Base-by-base conservation (phyloP, 192 early-diverging fungal species). In the Umbelopsis sp. region DNA sequence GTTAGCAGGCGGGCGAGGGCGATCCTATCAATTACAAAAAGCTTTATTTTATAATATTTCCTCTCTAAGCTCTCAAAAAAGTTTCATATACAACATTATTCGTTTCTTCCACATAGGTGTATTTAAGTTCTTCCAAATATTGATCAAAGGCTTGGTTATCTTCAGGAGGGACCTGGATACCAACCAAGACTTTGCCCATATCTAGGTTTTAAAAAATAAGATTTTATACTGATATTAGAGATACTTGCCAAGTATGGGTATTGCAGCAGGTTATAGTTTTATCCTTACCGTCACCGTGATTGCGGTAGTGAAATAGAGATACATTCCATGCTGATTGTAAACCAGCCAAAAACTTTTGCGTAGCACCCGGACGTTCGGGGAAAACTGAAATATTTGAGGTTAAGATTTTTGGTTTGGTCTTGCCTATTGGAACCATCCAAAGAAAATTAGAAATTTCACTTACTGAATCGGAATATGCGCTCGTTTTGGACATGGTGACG, bases 291-390 rank as follows among this genome's bases (percentile, higher is more conserved):
- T 88, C 92, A 37, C 98, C 98, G 81, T 96, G 92, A 80, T 98
- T 97, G 58, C 96, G 86, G 82, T 98, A 98, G 81, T 98, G 97
- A 85, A 98, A 98, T 30, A 98, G 84, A 20, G 94, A 90, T 18
- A 96, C 91, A 79, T 91, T 91, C 89, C 87, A 92, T 44, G 72
- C 81, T 46, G 88, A 83, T 23, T 77, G 71, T 44, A 98, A 69
- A 11, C 88, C 88, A 23, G 78, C 66, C 45, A 99, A 82, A 78
- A 99, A 98, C 74, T 93, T 90, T 20, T 88, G 82, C 47, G 98
- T 82, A 6, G 95, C 95, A 45, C 96, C 98, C 3, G 95, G 97
- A 46, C 95, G 85, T 77, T 98, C 97, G 6, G 95, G 96, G 85
- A 98, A 99, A 76, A 93, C 87, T 74, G 68, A 8, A 55, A 71